Evolutionary conservation across 352 stramenopile species (phyloP), one percentile per base, ranked within the genome.

Genomic region (Globisporangium parvum): DNA sequence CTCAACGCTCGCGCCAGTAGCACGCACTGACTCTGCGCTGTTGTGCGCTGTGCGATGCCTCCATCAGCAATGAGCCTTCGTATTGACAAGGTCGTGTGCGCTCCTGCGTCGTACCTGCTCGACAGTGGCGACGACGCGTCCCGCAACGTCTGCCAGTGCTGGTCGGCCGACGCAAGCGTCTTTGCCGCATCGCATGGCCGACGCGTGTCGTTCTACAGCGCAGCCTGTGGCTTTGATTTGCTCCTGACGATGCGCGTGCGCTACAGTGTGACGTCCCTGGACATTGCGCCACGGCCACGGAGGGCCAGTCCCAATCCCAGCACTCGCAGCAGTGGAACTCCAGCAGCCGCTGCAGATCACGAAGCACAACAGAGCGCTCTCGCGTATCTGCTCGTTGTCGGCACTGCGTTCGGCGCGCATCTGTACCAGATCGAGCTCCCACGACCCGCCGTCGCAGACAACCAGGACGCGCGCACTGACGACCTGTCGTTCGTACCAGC

Each of bases 71-170:
- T 51, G 3, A 24, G 39, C 10, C 50, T 83, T 4, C 28, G 47
- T 12, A 63, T 85, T 1, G 39, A 58, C 10, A 73, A 74, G 62
- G 60, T 86, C 28, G 33, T 87, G 37, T 18, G 47, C 12, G 57
- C 58, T 6, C 54, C 74, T 2, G 28, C 41, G 5, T 33, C 42
- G 3, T 59, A 55, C 2, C 45, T 67, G 23, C 64, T 23, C n/a
- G n/a, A 12, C 18, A 47, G 11, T 18, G 41, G 41, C 12, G 41
- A 47, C 41, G 47, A 51, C 12, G 26, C 47, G 15, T 31, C 47
- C 1, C 24, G 55, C 28, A 75, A 47, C 47, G 73, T 86, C 53
- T 82, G 75, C 51, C 77, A 90, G 45, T 76, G 73, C 53, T 90
- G 77, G 77, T 51, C 67, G 21, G 44, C 17, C 2, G 58, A 74